phyloP scores from a whole-genome alignment of 1,139 yeast species.

The Candida tetrigidarum region DNA sequence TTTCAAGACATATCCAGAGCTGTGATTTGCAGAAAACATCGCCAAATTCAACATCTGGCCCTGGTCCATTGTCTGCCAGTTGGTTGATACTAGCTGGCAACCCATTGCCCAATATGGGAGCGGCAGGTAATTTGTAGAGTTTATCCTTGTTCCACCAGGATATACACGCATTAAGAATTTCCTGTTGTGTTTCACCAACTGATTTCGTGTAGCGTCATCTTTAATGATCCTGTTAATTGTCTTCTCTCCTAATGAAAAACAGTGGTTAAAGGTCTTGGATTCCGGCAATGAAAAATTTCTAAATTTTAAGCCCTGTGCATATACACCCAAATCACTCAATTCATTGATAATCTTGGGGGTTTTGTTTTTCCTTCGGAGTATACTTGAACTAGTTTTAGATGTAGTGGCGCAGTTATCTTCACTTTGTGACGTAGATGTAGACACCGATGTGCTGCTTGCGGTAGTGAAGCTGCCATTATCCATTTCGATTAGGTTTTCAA shows the following conservation, averaged over 20 bases:
- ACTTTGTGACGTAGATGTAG: slow-evolving; percentile 48
- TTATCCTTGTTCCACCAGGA: slow-evolving; percentile 79
- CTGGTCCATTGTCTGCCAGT: slow-evolving; percentile 92
- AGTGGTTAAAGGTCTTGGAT: slow-evolving; percentile 78
- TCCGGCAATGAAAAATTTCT: slow-evolving; percentile 85
- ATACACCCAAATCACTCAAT: slow-evolving; percentile 65
- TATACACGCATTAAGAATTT: slow-evolving; percentile 80
- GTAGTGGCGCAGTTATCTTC: slow-evolving; percentile 38
- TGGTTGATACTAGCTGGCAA: slow-evolving; percentile 92
- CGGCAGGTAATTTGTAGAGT: slow-evolving; percentile 83
- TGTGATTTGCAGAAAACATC: slow-evolving; percentile 62
- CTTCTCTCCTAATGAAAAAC: slow-evolving; percentile 86
- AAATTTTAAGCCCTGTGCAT: slow-evolving; percentile 75
- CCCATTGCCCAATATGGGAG: slow-evolving; percentile 82
- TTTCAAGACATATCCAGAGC: slow-evolving; percentile 78
- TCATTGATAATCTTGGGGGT: slow-evolving; percentile 41
- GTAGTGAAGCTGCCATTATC: slow-evolving; percentile 29
- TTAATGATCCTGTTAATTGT: slow-evolving; percentile 63
- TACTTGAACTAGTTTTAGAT: slow-evolving; percentile 19
- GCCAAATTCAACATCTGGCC: slow-evolving; percentile 94
- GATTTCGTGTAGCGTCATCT: slow-evolving; percentile 54
- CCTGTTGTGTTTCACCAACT: slow-evolving; percentile 77
- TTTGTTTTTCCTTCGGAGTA: slow-evolving; percentile 26
- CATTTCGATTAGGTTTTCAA: slow-evolving; percentile 21
- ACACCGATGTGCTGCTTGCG: slow-evolving; percentile 36